Conservation (phyloP, 352 stramenopile species). For the Globisporangium polare region DNA sequence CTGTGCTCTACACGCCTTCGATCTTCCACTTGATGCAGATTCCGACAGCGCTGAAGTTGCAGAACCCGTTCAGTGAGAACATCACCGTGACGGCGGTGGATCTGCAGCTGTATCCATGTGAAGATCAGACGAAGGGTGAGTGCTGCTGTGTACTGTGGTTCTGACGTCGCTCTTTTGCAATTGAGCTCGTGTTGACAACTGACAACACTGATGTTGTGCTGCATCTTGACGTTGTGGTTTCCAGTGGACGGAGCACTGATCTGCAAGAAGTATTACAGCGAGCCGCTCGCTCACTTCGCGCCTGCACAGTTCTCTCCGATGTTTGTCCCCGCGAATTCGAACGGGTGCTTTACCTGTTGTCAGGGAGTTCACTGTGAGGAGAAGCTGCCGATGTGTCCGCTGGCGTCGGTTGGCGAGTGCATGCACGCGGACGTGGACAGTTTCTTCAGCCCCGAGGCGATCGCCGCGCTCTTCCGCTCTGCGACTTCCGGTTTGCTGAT, state of each 20-base stretch:
- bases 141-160: not conserved
- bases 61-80: constrained; percentile 77
- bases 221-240: not conserved
- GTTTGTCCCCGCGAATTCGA: constrained; percentile 62
- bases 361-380: constrained; percentile 52
- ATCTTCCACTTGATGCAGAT: constrained; percentile 67
- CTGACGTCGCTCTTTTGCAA: not conserved
- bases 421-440: constrained; percentile 65
- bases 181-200: not conserved
- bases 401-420: constrained; percentile 43
- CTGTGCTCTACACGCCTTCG: constrained; percentile 69
- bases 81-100: constrained; percentile 70
- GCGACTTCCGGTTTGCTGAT: constrained; percentile 72
- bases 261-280: constrained; percentile 69
- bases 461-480: constrained; percentile 68
- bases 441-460: constrained; percentile 72
- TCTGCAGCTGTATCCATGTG: constrained; percentile 71
- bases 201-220: not conserved
- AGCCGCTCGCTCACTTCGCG: constrained; percentile 62
- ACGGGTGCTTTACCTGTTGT: constrained; percentile 77
- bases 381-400: constrained; percentile 55
- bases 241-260: constrained; percentile 36
- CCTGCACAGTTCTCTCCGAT: constrained; percentile 61
- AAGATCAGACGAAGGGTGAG: constrained; percentile 53
- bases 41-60: constrained; percentile 65